These are phyloP conservation scores for Diddensiella transvaalensis DNA, from an alignment of 805 yeast species.

Conservation along the genomic window DNA sequence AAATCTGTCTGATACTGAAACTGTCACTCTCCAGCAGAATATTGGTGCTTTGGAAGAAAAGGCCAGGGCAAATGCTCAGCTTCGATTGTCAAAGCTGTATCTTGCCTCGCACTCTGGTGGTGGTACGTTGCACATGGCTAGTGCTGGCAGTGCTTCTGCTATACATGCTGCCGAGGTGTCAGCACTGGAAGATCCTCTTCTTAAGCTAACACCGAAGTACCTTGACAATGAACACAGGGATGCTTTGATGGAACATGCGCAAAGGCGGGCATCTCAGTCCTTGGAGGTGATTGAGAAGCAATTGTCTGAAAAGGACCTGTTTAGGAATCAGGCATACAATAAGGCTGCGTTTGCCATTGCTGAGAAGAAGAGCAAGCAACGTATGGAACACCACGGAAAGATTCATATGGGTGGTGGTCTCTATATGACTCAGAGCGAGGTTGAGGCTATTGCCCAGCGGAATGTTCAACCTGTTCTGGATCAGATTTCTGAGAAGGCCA, in stretches of 20 bases:
- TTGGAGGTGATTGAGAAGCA: constrained; percentile 40
- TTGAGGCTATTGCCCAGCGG: constrained; percentile 72
- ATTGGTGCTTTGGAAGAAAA: constrained; percentile 27
- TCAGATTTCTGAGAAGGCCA: constrained; percentile 68
- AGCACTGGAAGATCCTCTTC: constrained; percentile 14
- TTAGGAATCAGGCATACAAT: constrained; percentile 53
- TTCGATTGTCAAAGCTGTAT: constrained; percentile 27
- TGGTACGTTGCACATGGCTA: constrained; percentile 18
- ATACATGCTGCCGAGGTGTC: constrained; percentile 15
- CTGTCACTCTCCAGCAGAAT: constrained; percentile 9
- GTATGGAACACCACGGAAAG: constrained; percentile 51
- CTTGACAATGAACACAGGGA: constrained; percentile 25
- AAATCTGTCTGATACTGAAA: background rate
- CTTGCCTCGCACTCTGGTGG: constrained; percentile 20
- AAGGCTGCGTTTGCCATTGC: constrained; percentile 76
- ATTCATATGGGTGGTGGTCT: constrained; percentile 87
- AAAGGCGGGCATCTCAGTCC: constrained; percentile 44
- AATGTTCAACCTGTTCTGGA: constrained; percentile 79
- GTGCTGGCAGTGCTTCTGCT: constrained; percentile 24
- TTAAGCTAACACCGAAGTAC: constrained; percentile 18
- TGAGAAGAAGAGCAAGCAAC: constrained; percentile 58
- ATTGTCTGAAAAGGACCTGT: constrained; percentile 40
- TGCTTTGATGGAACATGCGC: constrained; percentile 50
- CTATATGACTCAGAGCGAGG: constrained; percentile 67
- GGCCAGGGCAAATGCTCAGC: constrained; percentile 33